Conservation (phyloP, 441 rosid species). For the Arabidopsis lyrata region DNA sequence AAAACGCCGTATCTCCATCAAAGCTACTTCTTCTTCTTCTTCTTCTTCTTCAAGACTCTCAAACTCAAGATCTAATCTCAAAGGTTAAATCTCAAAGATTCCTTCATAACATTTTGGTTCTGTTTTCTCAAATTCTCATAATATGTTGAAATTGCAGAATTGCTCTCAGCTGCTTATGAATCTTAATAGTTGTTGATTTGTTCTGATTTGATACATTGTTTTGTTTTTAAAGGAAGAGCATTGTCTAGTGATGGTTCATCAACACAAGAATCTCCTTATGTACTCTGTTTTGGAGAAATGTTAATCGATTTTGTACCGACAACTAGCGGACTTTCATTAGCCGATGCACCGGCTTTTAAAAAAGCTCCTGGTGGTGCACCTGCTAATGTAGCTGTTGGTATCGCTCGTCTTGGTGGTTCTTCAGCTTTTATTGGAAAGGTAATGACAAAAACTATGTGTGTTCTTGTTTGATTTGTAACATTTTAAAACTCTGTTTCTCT, state of each 20-base stretch:
- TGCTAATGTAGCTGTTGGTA: constrained; percentile 97
- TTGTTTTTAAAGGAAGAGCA: constrained; percentile 57
- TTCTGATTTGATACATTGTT: not conserved
- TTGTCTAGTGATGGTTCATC: constrained; percentile 52
- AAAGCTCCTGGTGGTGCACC: constrained; percentile 99
- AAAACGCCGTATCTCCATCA: constrained; percentile 31
- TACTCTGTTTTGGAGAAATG: constrained; percentile 97
- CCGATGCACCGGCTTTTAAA: constrained; percentile 87
- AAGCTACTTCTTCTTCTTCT: constrained; percentile 40
- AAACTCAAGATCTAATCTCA: constrained; percentile 46
- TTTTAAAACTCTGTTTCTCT: not conserved
- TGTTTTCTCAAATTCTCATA: too few species aligned
- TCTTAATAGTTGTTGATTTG: not conserved
- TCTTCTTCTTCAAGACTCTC: constrained; percentile 33
- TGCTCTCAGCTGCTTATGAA: not conserved
- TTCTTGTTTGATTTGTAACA: not conserved
- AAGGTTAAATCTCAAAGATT: constrained; percentile 37
- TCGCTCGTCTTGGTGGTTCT: constrained; percentile 95
- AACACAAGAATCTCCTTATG: constrained; percentile 60
- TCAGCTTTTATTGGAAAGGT: constrained; percentile 98
- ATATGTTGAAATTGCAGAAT: too few species aligned
- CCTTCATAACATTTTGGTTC: too few species aligned
- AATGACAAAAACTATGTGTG: not conserved
- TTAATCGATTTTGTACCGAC: constrained; percentile 95
- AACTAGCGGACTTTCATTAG: constrained; percentile 76